phyloP scores from a whole-genome alignment of 257 asterid genomes.

The Paulownia fortunei region DNA sequence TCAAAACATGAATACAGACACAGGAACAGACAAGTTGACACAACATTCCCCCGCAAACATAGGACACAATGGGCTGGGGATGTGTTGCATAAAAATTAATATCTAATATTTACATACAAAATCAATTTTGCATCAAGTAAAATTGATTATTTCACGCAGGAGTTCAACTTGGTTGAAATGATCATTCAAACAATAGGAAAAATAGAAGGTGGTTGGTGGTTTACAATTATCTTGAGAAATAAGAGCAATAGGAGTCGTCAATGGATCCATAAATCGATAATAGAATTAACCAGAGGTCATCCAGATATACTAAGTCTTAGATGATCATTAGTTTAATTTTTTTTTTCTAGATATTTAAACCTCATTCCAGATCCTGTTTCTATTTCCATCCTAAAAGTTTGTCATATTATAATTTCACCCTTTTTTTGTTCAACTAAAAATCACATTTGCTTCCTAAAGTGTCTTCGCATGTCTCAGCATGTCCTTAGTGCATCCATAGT shows the following conservation, averaged over 20 bases:
- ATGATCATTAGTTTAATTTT: neutral
- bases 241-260: neutral
- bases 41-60: neutral
- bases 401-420: neutral
- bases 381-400: neutral
- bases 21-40: slow-evolving; percentile 6
- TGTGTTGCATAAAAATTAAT: neutral
- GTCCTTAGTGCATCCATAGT: neutral
- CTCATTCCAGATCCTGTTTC: neutral
- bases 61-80: neutral
- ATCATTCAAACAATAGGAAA: neutral
- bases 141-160: neutral
- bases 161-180: neutral
- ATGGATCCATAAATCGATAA: neutral
- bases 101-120: neutral
- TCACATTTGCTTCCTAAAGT: neutral
- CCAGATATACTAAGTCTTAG: neutral
- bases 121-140: slow-evolving; percentile 5
- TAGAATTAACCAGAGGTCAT: neutral
- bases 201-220: neutral
- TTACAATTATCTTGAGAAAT: neutral
- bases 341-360: neutral
- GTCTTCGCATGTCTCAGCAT: neutral
- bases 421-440: neutral
- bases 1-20: neutral